Evolutionary conservation across 2,329 filamentous ascomycete genomes (phyloP).

Genomic region (Colletotrichum viniferum): DNA sequence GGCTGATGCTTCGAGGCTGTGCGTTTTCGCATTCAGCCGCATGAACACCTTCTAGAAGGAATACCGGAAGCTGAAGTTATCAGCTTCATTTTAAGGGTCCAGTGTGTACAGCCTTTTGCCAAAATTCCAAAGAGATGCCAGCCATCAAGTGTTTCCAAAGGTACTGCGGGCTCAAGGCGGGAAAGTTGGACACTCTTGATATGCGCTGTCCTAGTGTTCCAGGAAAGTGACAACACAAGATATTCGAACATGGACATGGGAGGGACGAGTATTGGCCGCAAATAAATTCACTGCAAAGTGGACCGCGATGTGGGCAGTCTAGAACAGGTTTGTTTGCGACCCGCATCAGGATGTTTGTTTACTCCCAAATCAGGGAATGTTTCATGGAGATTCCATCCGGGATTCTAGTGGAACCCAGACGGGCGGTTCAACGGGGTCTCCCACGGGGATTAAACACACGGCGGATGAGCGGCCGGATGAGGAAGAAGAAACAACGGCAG

Average conservation of each 20-base stretch:
- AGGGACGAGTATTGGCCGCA: background rate
- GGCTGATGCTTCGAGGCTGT: background rate
- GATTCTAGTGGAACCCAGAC: background rate
- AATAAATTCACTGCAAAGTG: background rate
- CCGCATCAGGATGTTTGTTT: background rate
- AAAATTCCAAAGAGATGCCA: background rate
- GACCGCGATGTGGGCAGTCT: background rate
- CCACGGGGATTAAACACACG: background rate
- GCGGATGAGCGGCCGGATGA: background rate
- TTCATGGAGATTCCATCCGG: background rate
- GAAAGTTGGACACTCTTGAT: fast-evolving
- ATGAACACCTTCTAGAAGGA: background rate
- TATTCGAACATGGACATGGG: background rate
- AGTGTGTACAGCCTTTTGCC: background rate
- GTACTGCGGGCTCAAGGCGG: background rate
- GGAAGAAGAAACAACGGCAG: background rate
- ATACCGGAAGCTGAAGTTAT: background rate
- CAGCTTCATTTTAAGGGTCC: background rate
- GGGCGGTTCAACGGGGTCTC: background rate
- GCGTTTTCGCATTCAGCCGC: background rate
- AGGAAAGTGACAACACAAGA: background rate
- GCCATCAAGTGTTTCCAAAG: background rate
- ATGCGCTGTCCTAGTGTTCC: background rate
- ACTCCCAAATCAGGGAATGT: background rate
- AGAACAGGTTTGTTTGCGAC: background rate